Evolutionary conservation across 805 yeast species (phyloP), one percentile per base, ranked within the genome.

Genomic region (Citeromyces nyonsensis): DNA sequence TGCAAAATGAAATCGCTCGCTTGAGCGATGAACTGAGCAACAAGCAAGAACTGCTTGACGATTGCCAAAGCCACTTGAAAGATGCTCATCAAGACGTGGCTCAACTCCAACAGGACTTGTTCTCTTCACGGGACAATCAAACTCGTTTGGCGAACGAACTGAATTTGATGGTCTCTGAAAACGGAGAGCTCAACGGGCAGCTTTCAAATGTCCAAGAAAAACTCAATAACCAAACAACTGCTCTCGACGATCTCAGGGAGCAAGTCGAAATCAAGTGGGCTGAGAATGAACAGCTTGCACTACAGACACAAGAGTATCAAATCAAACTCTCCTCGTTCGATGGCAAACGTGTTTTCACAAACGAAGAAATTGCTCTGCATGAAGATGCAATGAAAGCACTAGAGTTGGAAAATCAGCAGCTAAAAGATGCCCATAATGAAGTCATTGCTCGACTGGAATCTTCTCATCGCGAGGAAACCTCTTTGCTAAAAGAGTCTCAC

Each of bases 31-130:
- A 28, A 25, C 31, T 37, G 11, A 28, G 26, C 12, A 33, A 35
- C 15, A 33, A 35, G 10, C 40, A 37, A 24, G 37, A 35, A 6
- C 29, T 28, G 13, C 28, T 41, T 13, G 40, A 38, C 10, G 33
- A 32, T 30, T 29, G 32, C n/a, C 30, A 31, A 4, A 27, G 34
- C 9, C 15, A 30, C 7, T 13, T 33, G 15, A 24, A 33, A 13
- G 14, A 22, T 12, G 24, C 35, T 24, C 26, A 24, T n/a, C 27
- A 15, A 13, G 29, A 38, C 15, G 10, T 26, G 7, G 24, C 31
- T 9, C 33, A 25, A 25, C 29, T 24, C 11, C 25, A 29, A n/a
- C n/a, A 15, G 22, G 29, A 27, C 10, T 13, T 27, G 9, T 12
- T 10, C 29, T 27, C 29, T 27, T 15, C 29, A 15, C 15, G 18